Evolutionary conservation across 164 flowering plant species (phyloP).

Genomic region (Tetrastigma voinierianum): DNA sequence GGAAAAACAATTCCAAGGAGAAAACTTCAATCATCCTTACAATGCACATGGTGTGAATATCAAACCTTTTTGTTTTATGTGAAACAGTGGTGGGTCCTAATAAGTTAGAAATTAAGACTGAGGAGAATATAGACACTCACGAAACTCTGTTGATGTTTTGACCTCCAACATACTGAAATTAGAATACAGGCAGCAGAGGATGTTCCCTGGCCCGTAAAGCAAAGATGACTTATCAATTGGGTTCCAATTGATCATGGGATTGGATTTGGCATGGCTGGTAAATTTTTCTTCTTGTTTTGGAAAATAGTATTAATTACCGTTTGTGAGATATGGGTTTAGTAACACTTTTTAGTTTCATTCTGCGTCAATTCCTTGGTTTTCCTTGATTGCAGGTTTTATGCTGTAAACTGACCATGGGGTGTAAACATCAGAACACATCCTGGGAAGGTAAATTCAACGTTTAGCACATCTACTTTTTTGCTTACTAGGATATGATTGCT

Average conservation of each 20-base stretch:
- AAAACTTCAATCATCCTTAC: background rate
- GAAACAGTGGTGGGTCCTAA: slow-evolving; percentile 50
- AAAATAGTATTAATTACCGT: background rate
- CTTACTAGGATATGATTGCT: too few species aligned
- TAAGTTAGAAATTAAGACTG: slow-evolving; percentile 15
- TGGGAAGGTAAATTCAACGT: background rate
- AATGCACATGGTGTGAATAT: background rate
- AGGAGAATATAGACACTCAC: slow-evolving; percentile 31
- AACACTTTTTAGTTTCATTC: background rate
- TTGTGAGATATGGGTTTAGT: background rate
- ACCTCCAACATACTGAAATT: slow-evolving; percentile 40
- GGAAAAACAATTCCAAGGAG: background rate
- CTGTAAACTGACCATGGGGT: background rate
- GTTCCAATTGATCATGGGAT: background rate
- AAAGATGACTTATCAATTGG: slow-evolving; percentile 13
- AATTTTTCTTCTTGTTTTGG: background rate
- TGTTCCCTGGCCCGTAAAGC: slow-evolving; percentile 46
- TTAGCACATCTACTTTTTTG: background rate
- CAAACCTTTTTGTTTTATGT: slow-evolving; percentile 11
- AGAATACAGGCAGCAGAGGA: slow-evolving; percentile 63
- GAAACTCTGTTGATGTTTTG: slow-evolving; percentile 25
- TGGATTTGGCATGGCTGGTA: background rate
- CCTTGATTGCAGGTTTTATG: background rate
- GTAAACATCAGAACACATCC: background rate
- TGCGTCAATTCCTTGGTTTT: background rate